Conservation (phyloP, 1,284 basidiomycete genomes). For the Tilletia walkeri region DNA sequence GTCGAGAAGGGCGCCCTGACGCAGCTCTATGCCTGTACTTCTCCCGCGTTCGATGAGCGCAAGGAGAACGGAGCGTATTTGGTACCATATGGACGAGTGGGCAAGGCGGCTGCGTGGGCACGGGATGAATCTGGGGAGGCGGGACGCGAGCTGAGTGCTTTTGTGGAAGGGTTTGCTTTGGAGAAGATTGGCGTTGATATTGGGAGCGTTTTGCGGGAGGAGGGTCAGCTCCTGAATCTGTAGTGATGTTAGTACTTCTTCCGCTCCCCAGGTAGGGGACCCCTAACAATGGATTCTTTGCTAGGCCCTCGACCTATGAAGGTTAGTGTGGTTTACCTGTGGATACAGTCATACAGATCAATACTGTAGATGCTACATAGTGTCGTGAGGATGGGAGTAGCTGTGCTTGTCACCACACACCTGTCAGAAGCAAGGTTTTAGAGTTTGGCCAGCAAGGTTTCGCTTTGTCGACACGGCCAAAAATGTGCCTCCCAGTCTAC, state of each 20-base stretch:
- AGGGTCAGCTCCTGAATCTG: background rate
- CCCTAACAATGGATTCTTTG: too few relatives aligned
- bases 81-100: slow-evolving; percentile 45
- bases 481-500: too few relatives aligned
- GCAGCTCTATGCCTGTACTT: slow-evolving; percentile 50
- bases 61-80: slow-evolving; percentile 47
- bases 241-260: background rate
- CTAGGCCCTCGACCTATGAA: too few relatives aligned
- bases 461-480: too few relatives aligned
- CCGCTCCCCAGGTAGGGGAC: too few relatives aligned
- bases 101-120: slow-evolving; percentile 28
- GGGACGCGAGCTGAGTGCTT: slow-evolving; percentile 30
- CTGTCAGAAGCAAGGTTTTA: too few relatives aligned
- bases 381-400: too few relatives aligned
- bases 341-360: too few relatives aligned
- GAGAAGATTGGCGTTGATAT: slow-evolving; percentile 33
- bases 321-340: too few relatives aligned
- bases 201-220: slow-evolving; percentile 22
- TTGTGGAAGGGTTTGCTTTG: slow-evolving; percentile 32
- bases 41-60: slow-evolving; percentile 44
- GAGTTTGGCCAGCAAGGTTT: too few relatives aligned
- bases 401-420: too few relatives aligned
- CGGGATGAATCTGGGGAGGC: slow-evolving; percentile 31
- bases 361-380: too few relatives aligned
- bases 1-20: slow-evolving; percentile 49